phyloP scores from a whole-genome alignment of 345 rosid species.

The Rubroshorea leprosula region DNA sequence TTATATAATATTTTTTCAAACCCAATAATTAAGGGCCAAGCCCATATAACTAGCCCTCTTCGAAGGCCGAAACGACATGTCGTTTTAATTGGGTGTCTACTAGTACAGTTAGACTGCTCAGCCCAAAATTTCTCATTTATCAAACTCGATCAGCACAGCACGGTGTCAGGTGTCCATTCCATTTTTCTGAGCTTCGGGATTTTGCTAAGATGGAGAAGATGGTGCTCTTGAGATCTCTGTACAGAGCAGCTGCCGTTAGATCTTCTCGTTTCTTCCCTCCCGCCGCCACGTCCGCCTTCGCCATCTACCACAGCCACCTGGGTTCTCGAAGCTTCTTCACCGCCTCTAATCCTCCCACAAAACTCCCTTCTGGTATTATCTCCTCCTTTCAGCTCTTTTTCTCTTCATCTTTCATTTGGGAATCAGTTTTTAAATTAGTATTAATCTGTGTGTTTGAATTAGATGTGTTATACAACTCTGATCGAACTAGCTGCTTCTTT shows the following conservation, averaged over 20 bases:
- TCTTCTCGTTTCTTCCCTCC: slow-evolving; percentile 12
- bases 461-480: neutral
- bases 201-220: slow-evolving; percentile 14
- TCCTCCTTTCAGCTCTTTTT: slow-evolving; percentile 1
- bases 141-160: too few species aligned
- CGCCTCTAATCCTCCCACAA: slow-evolving; percentile 20
- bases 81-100: too few species aligned
- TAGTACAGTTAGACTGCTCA: too few species aligned
- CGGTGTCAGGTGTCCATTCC: too few species aligned
- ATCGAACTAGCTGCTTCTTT: neutral
- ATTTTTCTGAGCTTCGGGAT: neutral
- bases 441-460: too few species aligned
- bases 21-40: too few species aligned
- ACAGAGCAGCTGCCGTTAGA: slow-evolving; percentile 20
- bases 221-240: slow-evolving; percentile 31
- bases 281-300: neutral
- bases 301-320: slow-evolving; percentile 2
- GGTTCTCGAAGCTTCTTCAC: slow-evolving; percentile 23
- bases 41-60: too few species aligned
- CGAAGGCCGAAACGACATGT: too few species aligned
- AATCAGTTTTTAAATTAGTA: neutral
- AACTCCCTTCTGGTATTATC: slow-evolving; percentile 20
- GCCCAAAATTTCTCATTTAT: too few species aligned
- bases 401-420: neutral
- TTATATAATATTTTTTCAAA: too few species aligned